Conservation (phyloP, 257 asterid genomes). For the Ligustrum vulgare region DNA sequence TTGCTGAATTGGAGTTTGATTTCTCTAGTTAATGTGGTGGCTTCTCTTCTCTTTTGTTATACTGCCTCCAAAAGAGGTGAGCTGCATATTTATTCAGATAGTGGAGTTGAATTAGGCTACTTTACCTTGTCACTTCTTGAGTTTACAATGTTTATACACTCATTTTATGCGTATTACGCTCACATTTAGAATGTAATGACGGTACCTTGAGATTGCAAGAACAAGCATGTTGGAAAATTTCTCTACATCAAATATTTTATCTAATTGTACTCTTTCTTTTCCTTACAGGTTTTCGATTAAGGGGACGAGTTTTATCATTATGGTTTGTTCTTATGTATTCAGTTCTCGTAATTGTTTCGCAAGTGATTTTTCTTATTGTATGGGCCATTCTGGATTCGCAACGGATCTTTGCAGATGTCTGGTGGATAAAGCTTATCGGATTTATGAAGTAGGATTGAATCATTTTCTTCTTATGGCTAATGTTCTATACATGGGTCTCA, state of each 20-base stretch:
- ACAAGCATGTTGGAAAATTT: background rate
- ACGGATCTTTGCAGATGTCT: conserved; percentile 54
- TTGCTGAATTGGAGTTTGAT: conserved; percentile 78
- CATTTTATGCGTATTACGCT: conserved; percentile 15
- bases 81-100: conserved; percentile 17
- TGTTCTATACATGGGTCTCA: conserved; percentile 11
- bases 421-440: conserved; percentile 80
- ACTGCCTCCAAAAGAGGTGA: conserved; percentile 72
- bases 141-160: conserved; percentile 1
- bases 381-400: conserved; percentile 46
- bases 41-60: conserved; percentile 65
- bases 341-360: conserved; percentile 42
- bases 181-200: background rate
- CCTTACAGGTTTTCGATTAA: conserved; percentile 59
- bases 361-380: conserved; percentile 50
- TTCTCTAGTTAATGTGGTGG: conserved; percentile 62
- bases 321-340: conserved; percentile 70
- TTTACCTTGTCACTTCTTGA: conserved; percentile 10
- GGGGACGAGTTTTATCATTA: conserved; percentile 50
- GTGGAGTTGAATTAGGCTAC: conserved; percentile 21
- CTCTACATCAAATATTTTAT: conserved; percentile 2
- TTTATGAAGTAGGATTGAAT: conserved; percentile 54
- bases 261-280: conserved; percentile 15
- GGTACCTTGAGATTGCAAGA: conserved; percentile 7
- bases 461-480: conserved; percentile 13